Base-by-base conservation (phyloP, 2,329 filamentous ascomycete genomes). In the Phymatotrichopsis omnivora region DNA sequence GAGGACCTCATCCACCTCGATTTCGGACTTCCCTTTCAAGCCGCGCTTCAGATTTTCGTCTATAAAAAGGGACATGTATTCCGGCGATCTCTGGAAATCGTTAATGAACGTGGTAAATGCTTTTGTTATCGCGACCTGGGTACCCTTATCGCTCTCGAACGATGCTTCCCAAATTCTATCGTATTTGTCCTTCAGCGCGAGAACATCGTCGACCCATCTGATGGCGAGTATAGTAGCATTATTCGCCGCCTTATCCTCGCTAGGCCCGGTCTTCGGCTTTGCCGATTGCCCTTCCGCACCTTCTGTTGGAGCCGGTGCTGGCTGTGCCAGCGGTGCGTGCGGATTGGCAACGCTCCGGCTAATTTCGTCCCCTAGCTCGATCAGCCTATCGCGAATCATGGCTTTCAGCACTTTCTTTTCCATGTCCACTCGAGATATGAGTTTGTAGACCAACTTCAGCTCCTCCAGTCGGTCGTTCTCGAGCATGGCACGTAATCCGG, bases 61-160 rank as follows among this genome's bases (percentile, higher is more conserved):
- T 47, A 98, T 93, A 65, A 93, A 98, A 0, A 98, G 72, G 0
- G 91, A 98, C 5, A 96, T 81, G 60, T 85, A 94, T 61, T 98
- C 91, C 1, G 89, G 85, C 57, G 82, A 82, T 52, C 87, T 78
- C 11, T 69, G 64, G 60, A 94, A 95, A n/a, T 78, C 66, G 62
- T 95, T 96, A 70, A 98, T 94, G 58, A 96, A 93, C 12, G 93
- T 82, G 1, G 83, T 74, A 58, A 95, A 94, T 60, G 86, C 93
- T 60, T 80, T 80, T 2, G 85, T 87, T 20, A 96, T 70, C 0
- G 85, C 79, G 2, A 81, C 83, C 58, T 94, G 83, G 12, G 98
- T 69, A 6, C 78, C 71, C 29, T 85, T 72, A 58, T 96, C 87
- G 32, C 74, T 71, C 17, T 72, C 63, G 61, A 96, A 93, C 32